A percentile compares a stretch with the other conserved stretches of the same genome.
Evolutionary conservation across 768 basidiomycete genomes (phyloP).

Genomic region (Clitopilus passeckerianus): DNA sequence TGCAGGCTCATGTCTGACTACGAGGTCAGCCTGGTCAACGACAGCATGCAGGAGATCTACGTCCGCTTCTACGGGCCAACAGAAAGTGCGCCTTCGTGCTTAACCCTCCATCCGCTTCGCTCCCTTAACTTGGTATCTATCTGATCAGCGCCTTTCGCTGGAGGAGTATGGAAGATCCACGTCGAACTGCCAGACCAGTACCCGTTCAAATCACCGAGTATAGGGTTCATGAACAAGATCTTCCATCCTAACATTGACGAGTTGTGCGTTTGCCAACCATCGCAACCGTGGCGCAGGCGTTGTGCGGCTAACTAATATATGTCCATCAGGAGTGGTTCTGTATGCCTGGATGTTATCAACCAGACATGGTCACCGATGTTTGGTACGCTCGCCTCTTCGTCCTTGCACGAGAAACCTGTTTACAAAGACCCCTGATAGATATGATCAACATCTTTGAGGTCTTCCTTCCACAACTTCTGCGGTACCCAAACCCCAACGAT

Average conservation of each 20-base stretch:
- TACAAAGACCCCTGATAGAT: conserved; percentile 41
- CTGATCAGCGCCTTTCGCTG: conserved; percentile 84
- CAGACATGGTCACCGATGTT: conserved; percentile 99
- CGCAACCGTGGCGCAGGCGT: not conserved
- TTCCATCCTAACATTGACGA: conserved; percentile 99
- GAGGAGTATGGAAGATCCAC: conserved; percentile 99
- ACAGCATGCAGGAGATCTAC: conserved; percentile 99
- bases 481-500: conserved; percentile 98
- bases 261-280: conserved; percentile 53
- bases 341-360: conserved; percentile 98
- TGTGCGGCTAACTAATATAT: not conserved
- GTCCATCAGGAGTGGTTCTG: conserved; percentile 80
- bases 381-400: conserved; percentile 52
- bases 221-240: conserved; percentile 99
- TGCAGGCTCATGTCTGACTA: conserved; percentile 96
- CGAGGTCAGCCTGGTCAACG: conserved; percentile 95
- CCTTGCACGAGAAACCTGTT: not conserved
- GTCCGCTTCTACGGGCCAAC: conserved; percentile 91
- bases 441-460: conserved; percentile 99
- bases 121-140: conserved; percentile 3
- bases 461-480: conserved; percentile 93
- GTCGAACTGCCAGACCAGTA: conserved; percentile 98
- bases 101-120: not conserved
- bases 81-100: conserved; percentile 66
- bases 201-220: conserved; percentile 97